A percentile compares a stretch with the other conserved stretches of the same genome.
Conservation (phyloP, 306 rosid species). For the Casuarina cunninghamiana region DNA sequence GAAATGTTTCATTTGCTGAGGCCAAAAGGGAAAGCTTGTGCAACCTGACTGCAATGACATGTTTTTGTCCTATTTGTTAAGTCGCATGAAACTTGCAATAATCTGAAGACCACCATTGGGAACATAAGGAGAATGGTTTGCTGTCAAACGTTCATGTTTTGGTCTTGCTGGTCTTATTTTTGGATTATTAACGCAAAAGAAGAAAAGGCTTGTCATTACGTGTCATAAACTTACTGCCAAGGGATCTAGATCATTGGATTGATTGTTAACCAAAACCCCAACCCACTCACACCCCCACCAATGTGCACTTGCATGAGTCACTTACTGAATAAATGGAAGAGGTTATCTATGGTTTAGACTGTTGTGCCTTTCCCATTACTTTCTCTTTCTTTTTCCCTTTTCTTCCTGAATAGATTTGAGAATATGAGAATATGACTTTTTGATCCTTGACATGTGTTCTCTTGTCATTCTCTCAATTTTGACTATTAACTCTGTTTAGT, state of each 20-base stretch:
- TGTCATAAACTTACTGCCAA: too few relatives aligned
- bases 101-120: background rate
- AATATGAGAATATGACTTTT: background rate
- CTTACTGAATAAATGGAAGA: too few relatives aligned
- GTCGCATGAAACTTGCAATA: background rate
- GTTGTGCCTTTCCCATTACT: background rate
- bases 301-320: too few relatives aligned
- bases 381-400: background rate
- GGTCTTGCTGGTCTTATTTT: background rate
- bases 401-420: background rate
- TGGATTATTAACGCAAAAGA: background rate
- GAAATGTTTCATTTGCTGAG: background rate
- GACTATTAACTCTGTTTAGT: background rate
- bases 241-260: too few relatives aligned
- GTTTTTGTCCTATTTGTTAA: background rate
- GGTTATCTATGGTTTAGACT: too few relatives aligned
- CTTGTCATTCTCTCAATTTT: background rate
- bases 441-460: background rate
- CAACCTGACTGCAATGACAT: background rate
- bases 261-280: too few relatives aligned
- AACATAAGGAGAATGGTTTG: background rate
- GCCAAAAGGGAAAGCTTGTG: background rate
- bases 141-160: background rate
- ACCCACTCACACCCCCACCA: too few relatives aligned
- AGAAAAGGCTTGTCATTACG: too few relatives aligned